These are phyloP conservation scores for Globisporangium polare DNA, from an alignment of 352 stramenopile species.

Conservation along the genomic window DNA sequence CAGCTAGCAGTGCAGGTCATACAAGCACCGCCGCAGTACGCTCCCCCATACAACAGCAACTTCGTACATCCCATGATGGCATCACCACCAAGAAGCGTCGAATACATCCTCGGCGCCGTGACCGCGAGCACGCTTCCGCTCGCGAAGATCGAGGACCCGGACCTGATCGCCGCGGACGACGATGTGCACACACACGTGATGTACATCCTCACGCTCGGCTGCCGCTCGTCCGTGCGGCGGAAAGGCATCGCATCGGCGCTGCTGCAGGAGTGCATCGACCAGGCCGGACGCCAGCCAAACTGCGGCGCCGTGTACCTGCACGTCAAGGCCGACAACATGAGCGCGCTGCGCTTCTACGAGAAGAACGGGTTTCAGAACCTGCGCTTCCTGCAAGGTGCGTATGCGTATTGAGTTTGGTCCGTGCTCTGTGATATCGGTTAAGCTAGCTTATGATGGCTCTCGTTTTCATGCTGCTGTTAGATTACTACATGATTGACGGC, in stretches of 20 bases:
- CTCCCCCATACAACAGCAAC: neutral
- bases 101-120: conserved; percentile 85
- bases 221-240: conserved; percentile 74
- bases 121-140: conserved; percentile 86
- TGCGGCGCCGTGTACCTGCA: conserved; percentile 96
- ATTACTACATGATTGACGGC: conserved; percentile 87
- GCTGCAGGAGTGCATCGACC: conserved; percentile 85
- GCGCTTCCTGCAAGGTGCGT: conserved; percentile 86
- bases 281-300: conserved; percentile 63
- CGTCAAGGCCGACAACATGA: conserved; percentile 95
- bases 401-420: neutral
- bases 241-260: conserved; percentile 90
- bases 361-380: conserved; percentile 93
- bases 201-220: conserved; percentile 97
- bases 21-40: conserved; percentile 16
- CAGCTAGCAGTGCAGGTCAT: conserved; percentile 71
- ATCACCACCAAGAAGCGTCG: conserved; percentile 1
- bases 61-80: conserved; percentile 6
- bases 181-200: conserved; percentile 84
- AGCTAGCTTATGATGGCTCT: neutral
- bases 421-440: neutral
- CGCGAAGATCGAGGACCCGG: conserved; percentile 60
- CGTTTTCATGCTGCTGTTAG: conserved; percentile 25
- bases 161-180: conserved; percentile 50
- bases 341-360: conserved; percentile 95